Percentiles rank a stretch among this genome's conserved stretches.
Conservation (phyloP, 2,329 filamentous ascomycete genomes). For the Calcarisporium arbuscula region DNA sequence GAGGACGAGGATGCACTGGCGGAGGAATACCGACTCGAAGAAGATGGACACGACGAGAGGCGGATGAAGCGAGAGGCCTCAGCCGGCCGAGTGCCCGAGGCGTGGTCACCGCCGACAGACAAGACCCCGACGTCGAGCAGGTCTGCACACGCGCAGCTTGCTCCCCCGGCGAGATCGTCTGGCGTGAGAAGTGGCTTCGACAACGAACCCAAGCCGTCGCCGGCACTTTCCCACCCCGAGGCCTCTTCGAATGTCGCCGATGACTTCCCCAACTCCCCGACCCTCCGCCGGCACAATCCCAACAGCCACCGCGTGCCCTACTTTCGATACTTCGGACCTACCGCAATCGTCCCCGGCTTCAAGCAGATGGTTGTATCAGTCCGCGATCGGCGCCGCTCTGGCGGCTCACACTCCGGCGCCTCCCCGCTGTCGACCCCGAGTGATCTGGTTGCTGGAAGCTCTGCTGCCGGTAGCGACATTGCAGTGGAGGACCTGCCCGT, state of each 20-base stretch:
- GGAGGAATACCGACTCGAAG: conserved; percentile 4
- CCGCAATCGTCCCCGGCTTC: conserved; percentile 84
- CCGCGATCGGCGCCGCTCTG: conserved; percentile 54
- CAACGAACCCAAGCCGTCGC: no score
- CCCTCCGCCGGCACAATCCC: conserved; percentile 37
- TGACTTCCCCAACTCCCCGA: conserved; percentile 31
- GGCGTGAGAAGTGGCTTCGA: no score
- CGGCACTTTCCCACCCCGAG: no score
- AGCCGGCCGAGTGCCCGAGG: no score
- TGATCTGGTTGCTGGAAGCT: conserved; percentile 28
- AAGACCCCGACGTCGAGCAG: no score
- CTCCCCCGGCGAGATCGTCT: no score
- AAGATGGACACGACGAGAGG: conserved; percentile 3
- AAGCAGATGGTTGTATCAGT: conserved; percentile 87
- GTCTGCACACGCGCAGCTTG: no score
- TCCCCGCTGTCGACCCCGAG: conserved; percentile 40
- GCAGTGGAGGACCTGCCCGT: conserved; percentile 55
- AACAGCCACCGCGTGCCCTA: conserved; percentile 70
- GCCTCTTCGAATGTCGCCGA: conserved; percentile 12
- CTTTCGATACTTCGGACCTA: conserved; percentile 85
- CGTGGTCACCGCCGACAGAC: no score
- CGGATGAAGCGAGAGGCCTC: no score
- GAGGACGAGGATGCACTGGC: conserved; percentile 10
- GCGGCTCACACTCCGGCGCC: conserved; percentile 48
- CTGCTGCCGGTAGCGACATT: conserved; percentile 36